Evolutionary conservation across 805 yeast species (phyloP).

Genomic region (Wickerhamiella bombiphila): DNA sequence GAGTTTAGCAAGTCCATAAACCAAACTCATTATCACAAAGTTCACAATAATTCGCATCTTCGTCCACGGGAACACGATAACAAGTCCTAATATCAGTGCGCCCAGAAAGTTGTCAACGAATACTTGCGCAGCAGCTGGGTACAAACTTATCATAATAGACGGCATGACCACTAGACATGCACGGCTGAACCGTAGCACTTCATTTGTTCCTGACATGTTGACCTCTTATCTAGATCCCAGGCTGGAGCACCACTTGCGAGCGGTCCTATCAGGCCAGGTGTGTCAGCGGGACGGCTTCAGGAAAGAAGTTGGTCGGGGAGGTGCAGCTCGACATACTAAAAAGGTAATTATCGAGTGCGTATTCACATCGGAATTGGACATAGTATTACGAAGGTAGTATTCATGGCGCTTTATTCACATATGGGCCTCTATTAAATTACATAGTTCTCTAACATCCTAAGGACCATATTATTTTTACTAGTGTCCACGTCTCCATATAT

Average conservation of each 20-base stretch:
- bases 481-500: too few relatives aligned
- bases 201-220: not conserved
- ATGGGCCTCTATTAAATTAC: too few relatives aligned
- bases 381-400: too few relatives aligned
- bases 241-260: not conserved
- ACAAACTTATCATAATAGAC: not conserved
- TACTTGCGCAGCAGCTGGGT: not conserved
- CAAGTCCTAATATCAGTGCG: not conserved
- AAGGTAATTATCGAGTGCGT: too few relatives aligned
- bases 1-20: slow-evolving; percentile 1
- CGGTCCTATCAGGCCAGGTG: not conserved
- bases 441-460: too few relatives aligned
- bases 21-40: not conserved
- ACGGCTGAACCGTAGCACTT: not conserved
- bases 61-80: not conserved
- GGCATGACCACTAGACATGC: not conserved
- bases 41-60: not conserved
- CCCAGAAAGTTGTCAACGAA: not conserved
- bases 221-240: not conserved
- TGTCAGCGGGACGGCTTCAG: too few relatives aligned
- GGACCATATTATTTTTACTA: too few relatives aligned
- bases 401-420: too few relatives aligned
- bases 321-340: too few relatives aligned
- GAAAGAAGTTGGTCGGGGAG: too few relatives aligned
- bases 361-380: too few relatives aligned